A percentile compares a stretch with the other conserved stretches of the same genome.
Conservation (phyloP, 768 basidiomycete genomes). For the Butyriboletus loyo region DNA sequence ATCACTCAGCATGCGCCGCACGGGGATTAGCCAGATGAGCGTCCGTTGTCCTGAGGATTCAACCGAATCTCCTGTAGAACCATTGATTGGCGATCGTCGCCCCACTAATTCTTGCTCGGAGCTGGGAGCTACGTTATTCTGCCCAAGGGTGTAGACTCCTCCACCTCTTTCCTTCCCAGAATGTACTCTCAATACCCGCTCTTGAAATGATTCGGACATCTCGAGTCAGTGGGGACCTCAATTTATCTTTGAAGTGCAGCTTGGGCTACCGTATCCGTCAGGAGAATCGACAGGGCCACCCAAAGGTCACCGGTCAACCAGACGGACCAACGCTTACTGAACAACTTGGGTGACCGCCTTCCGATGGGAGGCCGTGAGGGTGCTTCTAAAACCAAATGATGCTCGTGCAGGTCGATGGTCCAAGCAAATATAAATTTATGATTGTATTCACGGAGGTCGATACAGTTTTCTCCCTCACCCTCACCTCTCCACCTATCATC, state of each 20-base stretch:
- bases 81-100: no score
- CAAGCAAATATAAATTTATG: background rate
- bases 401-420: background rate
- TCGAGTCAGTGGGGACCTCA: background rate
- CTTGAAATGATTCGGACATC: background rate
- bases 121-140: no score
- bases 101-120: background rate
- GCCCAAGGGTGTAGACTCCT: background rate
- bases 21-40: background rate
- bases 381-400: background rate
- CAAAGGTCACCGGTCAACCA: background rate
- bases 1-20: no score
- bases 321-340: background rate
- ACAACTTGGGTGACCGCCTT: background rate
- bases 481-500: background rate
- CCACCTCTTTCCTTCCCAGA: background rate
- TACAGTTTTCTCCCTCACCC: background rate
- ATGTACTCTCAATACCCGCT: background rate
- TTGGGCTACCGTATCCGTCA: background rate
- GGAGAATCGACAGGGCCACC: background rate
- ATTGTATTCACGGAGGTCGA: no score
- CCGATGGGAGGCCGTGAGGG: background rate
- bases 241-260: background rate
- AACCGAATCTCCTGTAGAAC: background rate
- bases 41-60: background rate